These are phyloP conservation scores for Phylloboletellus chloephorus DNA, from an alignment of 1,284 basidiomycete species.

Conservation along the genomic window DNA sequence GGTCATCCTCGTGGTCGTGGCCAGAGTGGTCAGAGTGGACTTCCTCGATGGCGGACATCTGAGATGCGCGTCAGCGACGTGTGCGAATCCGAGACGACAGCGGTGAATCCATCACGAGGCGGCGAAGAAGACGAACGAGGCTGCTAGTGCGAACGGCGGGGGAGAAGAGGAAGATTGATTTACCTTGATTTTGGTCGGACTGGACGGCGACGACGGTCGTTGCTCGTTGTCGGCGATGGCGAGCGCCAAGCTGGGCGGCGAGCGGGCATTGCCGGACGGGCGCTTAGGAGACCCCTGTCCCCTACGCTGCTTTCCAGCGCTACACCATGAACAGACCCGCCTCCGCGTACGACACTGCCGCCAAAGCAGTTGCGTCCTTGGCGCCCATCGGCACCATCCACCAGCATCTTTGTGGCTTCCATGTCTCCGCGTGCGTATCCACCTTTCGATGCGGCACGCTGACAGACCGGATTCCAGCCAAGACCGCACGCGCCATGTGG, in stretches of 20 bases:
- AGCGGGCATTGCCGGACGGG: slow-evolving; percentile 26
- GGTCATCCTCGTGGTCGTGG: slow-evolving; percentile 70
- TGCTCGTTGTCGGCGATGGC: slow-evolving; percentile 37
- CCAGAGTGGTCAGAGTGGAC: slow-evolving; percentile 71
- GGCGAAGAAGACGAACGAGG: not conserved
- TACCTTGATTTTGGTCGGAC: slow-evolving; percentile 22
- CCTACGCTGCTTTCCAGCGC: no score
- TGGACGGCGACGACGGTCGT: slow-evolving; percentile 13
- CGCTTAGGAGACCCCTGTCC: no score
- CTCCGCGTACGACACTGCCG: slow-evolving; percentile 29
- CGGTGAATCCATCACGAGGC: slow-evolving; percentile 21
- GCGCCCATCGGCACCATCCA: slow-evolving; percentile 43
- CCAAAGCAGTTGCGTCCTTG: slow-evolving; percentile 41
- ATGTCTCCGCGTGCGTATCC: slow-evolving; percentile 31
- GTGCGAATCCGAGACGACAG: slow-evolving; percentile 30
- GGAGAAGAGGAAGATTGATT: not conserved
- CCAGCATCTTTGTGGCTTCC: slow-evolving; percentile 46
- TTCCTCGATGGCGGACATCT: slow-evolving; percentile 86
- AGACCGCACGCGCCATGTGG: slow-evolving; percentile 34
- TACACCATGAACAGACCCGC: slow-evolving; percentile 12
- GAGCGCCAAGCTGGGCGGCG: slow-evolving; percentile 19
- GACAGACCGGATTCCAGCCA: slow-evolving; percentile 12
- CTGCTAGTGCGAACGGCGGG: not conserved
- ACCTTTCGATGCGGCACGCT: not conserved
- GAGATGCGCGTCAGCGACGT: slow-evolving; percentile 19